Conservation (phyloP, 2,329 filamentous ascomycete genomes). For the Lachnum nothofagi region DNA sequence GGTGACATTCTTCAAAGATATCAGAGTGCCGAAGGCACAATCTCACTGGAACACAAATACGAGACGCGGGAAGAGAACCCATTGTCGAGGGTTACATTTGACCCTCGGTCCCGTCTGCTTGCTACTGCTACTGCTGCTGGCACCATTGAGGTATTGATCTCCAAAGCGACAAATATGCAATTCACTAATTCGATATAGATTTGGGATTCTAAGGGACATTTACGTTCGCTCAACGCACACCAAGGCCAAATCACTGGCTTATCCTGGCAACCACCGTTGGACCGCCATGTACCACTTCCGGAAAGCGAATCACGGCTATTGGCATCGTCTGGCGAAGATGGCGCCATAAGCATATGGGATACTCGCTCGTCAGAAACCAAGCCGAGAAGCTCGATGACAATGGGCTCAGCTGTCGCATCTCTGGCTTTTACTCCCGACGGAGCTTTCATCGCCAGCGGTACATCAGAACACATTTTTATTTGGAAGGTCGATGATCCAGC, state of each 20-base stretch:
- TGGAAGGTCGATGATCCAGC: conserved; percentile 59
- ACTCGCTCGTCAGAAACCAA: conserved; percentile 50
- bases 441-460: conserved; percentile 57
- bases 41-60: conserved; percentile 45
- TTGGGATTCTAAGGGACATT: conserved; percentile 43
- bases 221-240: conserved; percentile 54
- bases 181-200: conserved; percentile 33
- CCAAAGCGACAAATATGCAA: background rate
- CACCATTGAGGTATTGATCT: conserved; percentile 48
- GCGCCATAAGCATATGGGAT: conserved; percentile 59
- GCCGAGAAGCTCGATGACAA: conserved; percentile 55
- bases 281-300: conserved; percentile 40
- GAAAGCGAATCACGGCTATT: conserved; percentile 42
- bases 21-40: conserved; percentile 42
- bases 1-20: conserved; percentile 50
- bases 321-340: conserved; percentile 59
- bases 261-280: conserved; percentile 54
- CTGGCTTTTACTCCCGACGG: conserved; percentile 61
- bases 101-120: conserved; percentile 47
- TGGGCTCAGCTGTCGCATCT: conserved; percentile 53
- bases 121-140: conserved; percentile 58
- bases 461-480: conserved; percentile 53
- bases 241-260: conserved; percentile 53
- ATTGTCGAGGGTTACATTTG: conserved; percentile 53
- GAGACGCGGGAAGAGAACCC: conserved; percentile 49